Evolutionary conservation across 352 stramenopile species (phyloP), one percentile per base, ranked within the genome.

Genomic region (Hyaloperonospora arabidopsidis): DNA sequence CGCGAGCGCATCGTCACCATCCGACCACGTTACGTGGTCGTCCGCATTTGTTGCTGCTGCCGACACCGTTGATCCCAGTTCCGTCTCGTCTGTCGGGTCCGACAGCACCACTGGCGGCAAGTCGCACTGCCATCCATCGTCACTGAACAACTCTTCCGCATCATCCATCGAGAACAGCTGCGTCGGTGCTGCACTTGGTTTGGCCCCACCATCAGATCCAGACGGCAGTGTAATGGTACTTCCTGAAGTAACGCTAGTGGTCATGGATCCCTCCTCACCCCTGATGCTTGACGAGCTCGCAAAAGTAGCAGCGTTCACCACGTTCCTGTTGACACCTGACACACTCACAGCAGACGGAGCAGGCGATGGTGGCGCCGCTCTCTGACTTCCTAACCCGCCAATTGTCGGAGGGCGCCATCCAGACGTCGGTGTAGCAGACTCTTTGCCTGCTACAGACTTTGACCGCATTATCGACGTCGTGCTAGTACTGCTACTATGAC

Each of bases 141-240:
- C 76, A 52, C 64, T 81, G 35, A 87, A 84, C 23, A 77, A 53
- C 34, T 89, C 79, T n/a, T 73, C 68, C 10, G 64, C 40, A 23
- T 85, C 74, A 35, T 89, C 79, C 75, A 92, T 92, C 14, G 76
- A 84, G 49, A 92, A 88, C 19, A 92, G 59, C 45, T 88, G 46
- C 45, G 50, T 70, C 49, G 67, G 58, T 52, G 23, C 44, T 18
- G 21, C 45, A 35, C 18, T 62, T 14, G 45, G 15, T n/a, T 41
- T 57, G n/a, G 19, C 34, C 50, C 45, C 22, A 19, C 23, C 8
- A 49, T 45, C 14, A 23, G 41, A 17, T 8, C 17, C 47, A 32
- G 25, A 32, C 25, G 25, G 25, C 25, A 32, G 8, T 32, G 25
- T 8, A 12, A 34, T 11, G 35, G 44, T n/a, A 13, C 17, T 17